Evolutionary conservation across 2,329 filamentous ascomycete species (phyloP), one percentile per base, ranked within the genome.

Genomic region (Aschersonia sp.): DNA sequence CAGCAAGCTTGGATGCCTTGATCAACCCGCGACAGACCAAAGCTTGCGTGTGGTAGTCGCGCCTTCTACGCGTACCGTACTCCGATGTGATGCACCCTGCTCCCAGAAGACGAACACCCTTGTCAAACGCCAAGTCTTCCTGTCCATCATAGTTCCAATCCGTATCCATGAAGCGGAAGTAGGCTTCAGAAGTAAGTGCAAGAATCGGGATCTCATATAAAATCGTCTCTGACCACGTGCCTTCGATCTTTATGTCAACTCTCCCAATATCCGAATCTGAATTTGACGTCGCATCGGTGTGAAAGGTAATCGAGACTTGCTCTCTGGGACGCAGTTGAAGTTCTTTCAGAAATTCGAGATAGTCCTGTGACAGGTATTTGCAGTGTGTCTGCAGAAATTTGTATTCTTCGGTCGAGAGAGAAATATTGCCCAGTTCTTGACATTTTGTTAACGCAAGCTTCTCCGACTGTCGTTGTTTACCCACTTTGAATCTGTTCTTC

Each of bases 151-250:
- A 85, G 56, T 77, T 82, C 92, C 92, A 98, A 62, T 96, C 89
- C 47, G 69, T 86, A 61, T 98, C 89, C 71, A 89, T 87, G 66
- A 95, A 97, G 60, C 86, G 89, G 74, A 98, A 98, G 69, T 96
- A 98, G 45, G 92, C 88, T 65, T 98, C 91, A 45, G 89, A 96
- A 1, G 91, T 87, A 53, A 98, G 67, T 3, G 94, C 89, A 28
- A 98, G 75, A 29, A 98, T 75, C 0, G 92, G 92, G 50, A 98
- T 96, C 68, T 98, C 92, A 68, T 98, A 98, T 30, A 98, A 77
- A 50, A 98, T 98, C 0, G 92, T 97, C 55, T 96, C 89, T 6
- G 88, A 77, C 92, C 92, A 98, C 48, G 81, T 72, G 7, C 92
- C 92, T 56, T 81, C 80, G 53, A 94, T 83, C 41, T 79, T 70